phyloP scores from a whole-genome alignment of 2,329 filamentous ascomycete species.

The Paraphaeosphaeria minitans region DNA sequence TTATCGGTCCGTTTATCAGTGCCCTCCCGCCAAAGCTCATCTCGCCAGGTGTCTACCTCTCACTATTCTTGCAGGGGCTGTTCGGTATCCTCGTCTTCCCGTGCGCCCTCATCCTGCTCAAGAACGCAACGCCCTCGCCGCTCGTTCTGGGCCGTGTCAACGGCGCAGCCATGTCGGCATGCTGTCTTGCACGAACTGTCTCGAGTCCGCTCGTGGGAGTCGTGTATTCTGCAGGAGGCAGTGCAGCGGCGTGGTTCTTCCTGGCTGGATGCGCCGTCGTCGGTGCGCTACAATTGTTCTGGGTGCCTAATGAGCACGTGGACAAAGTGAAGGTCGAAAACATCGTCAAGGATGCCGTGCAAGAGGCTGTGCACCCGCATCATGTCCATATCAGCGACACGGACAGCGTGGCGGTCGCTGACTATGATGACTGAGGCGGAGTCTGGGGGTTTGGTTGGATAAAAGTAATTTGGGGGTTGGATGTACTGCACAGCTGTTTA shows the following conservation, averaged over 20 bases:
- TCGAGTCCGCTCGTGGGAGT: slow-evolving; percentile 70
- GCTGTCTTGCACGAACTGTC: slow-evolving; percentile 70
- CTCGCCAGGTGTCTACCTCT: slow-evolving; percentile 66
- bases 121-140: slow-evolving; percentile 70
- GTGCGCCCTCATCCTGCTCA: slow-evolving; percentile 73
- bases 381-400: slow-evolving; percentile 5
- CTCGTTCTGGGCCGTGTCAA: slow-evolving; percentile 72
- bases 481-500: neutral
- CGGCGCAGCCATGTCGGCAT: slow-evolving; percentile 68
- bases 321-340: slow-evolving; percentile 40
- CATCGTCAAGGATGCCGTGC: slow-evolving; percentile 35
- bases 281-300: slow-evolving; percentile 61
- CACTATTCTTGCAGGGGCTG: slow-evolving; percentile 68
- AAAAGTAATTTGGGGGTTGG: neutral
- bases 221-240: slow-evolving; percentile 67
- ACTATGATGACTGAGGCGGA: neutral
- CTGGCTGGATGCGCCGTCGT: slow-evolving; percentile 61
- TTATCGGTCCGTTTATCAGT: slow-evolving; percentile 70
- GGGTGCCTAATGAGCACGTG: slow-evolving; percentile 57
- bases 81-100: slow-evolving; percentile 72
- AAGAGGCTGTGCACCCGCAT: slow-evolving; percentile 6
- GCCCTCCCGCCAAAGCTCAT: slow-evolving; percentile 60
- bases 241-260: slow-evolving; percentile 65
- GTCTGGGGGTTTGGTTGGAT: neutral
- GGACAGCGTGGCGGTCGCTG: slow-evolving; percentile 9